Evolutionary conservation across 345 rosid species (phyloP).

Genomic region (Jatropha curcas): DNA sequence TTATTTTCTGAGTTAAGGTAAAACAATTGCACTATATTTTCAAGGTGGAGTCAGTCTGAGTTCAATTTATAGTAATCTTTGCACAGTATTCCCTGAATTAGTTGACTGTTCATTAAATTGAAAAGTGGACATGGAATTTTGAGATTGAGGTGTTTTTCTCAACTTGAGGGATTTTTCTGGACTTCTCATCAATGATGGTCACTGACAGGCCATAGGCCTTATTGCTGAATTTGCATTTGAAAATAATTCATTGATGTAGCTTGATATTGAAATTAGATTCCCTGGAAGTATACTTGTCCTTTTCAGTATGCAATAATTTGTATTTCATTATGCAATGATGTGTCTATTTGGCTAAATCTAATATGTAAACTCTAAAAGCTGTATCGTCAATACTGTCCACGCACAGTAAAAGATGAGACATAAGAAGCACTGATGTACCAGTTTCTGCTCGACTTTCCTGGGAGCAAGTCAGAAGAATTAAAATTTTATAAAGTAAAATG

Average conservation of each 20-base stretch:
- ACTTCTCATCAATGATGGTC: background rate
- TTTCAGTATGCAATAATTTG: background rate
- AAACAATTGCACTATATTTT: background rate
- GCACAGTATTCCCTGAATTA: too few species aligned
- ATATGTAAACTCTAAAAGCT: background rate
- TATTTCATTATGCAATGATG: background rate
- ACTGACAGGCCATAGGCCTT: background rate
- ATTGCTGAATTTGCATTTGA: background rate
- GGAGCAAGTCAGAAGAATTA: background rate
- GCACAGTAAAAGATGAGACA: background rate
- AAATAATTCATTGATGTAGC: background rate
- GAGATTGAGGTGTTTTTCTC: background rate
- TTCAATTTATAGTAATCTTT: too few species aligned
- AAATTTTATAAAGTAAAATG: background rate
- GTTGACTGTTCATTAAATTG: background rate
- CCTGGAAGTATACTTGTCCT: background rate
- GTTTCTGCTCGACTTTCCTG: background rate
- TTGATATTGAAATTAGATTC: background rate
- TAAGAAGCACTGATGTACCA: background rate
- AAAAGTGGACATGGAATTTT: background rate
- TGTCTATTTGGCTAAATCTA: background rate
- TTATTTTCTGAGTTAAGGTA: background rate
- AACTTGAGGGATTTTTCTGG: background rate
- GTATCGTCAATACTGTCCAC: background rate
- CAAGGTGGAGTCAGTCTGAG: too few species aligned